A percentile compares a stretch with the other conserved stretches of the same genome.
These are phyloP conservation scores for Tulasnella sp. DNA, from an alignment of 768 basidiomycete species.

Conservation along the genomic window DNA sequence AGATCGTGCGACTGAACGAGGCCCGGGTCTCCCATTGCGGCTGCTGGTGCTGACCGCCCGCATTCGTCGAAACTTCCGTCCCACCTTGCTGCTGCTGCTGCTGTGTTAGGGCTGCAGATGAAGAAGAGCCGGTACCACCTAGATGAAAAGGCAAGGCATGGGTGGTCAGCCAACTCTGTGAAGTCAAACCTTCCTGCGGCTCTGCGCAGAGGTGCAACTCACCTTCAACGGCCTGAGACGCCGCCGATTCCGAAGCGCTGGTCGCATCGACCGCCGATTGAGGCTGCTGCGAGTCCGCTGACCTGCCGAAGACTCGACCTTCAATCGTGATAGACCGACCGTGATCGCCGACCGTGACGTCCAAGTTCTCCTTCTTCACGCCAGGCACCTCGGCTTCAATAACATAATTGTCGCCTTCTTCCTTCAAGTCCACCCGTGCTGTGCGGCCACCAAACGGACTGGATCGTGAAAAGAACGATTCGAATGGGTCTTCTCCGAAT, in stretches of 20 bases:
- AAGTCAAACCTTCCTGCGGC: background rate
- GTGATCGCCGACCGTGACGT: slow-evolving; percentile 35
- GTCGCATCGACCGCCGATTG: background rate
- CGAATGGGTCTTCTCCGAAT: background rate
- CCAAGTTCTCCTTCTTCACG: slow-evolving; percentile 36
- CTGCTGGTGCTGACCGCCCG: too few relatives aligned
- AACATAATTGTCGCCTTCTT: slow-evolving; percentile 30
- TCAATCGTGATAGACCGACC: slow-evolving; percentile 36
- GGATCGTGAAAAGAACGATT: background rate
- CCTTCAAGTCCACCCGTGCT: slow-evolving; percentile 32
- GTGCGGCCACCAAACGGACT: background rate
- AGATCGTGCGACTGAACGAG: slow-evolving; percentile 36
- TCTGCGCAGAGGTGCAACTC: background rate
- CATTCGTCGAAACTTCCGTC: background rate
- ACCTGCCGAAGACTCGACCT: slow-evolving; percentile 16
- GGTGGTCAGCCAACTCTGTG: background rate
- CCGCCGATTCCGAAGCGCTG: slow-evolving; percentile 1
- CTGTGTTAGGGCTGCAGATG: background rate
- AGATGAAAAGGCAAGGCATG: background rate
- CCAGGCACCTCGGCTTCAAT: slow-evolving; percentile 37
- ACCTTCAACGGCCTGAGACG: slow-evolving; percentile 12
- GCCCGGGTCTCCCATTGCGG: slow-evolving; percentile 30
- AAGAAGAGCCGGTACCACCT: too few relatives aligned
- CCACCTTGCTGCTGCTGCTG: background rate
- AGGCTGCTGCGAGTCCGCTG: slow-evolving; percentile 15